A percentile compares a stretch with the other conserved stretches of the same genome.
Conservation (phyloP, 768 basidiomycete genomes). For the Pleurotus sapidus region DNA sequence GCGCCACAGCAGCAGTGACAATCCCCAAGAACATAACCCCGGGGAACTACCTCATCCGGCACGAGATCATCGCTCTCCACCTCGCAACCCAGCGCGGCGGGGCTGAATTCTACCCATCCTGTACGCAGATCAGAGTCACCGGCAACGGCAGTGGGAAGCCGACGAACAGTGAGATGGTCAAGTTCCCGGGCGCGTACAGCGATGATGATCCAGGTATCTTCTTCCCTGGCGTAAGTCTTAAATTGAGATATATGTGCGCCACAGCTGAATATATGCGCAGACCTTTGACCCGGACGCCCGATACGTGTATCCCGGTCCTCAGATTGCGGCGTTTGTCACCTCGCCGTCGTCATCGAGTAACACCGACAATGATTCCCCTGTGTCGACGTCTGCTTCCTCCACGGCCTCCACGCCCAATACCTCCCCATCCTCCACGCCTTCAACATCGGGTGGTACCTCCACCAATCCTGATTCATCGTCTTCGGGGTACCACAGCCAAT, state of each 20-base stretch:
- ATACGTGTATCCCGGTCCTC: conserved; percentile 53
- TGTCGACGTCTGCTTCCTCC: too few species aligned
- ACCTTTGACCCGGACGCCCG: conserved; percentile 26
- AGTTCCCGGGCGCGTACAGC: conserved; percentile 70
- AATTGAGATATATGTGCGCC: not conserved
- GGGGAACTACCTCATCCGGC: conserved; percentile 74
- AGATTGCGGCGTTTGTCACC: conserved; percentile 28
- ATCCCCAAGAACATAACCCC: conserved; percentile 55
- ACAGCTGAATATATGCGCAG: conserved; percentile 5
- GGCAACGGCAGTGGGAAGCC: conserved; percentile 55
- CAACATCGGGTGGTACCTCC: too few species aligned
- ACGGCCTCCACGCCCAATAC: too few species aligned
- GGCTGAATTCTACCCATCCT: conserved; percentile 84
- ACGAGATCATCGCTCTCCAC: conserved; percentile 81
- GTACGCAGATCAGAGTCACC: conserved; percentile 53
- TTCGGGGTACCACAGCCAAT: too few species aligned
- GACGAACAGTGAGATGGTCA: conserved; percentile 46
- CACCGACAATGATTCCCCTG: too few species aligned
- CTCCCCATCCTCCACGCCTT: too few species aligned
- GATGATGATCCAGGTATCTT: conserved; percentile 72
- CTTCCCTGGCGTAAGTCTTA: conserved; percentile 39
- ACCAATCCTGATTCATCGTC: too few species aligned
- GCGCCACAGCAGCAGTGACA: conserved; percentile 34
- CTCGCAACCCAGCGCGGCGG: conserved; percentile 51
- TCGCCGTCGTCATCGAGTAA: not conserved